Base-by-base conservation (phyloP, 2,329 filamentous ascomycete genomes). In the Paraphoma chrysanthemicola region DNA sequence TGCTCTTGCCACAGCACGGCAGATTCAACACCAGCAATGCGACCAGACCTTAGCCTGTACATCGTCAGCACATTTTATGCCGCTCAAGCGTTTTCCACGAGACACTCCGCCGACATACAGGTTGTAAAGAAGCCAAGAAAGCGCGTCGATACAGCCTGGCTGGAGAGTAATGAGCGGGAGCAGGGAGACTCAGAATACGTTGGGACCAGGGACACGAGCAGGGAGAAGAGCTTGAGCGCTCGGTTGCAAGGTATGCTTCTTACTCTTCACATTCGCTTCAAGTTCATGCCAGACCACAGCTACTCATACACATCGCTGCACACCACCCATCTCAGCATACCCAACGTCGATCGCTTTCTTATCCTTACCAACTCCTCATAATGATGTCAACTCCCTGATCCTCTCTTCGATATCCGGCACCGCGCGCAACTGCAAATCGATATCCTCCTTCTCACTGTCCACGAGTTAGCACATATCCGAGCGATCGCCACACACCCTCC, bases 361-460 rank as follows among this genome's bases (percentile, higher is more conserved):
- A 7, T 36, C 33, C 6, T 36, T 6, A 36, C 9, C 33, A 14
- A 36, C 33, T 3, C 33, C 33, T 36, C 33, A 36, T 14, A 10
- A 14, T 14, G 33, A 36, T 10, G 33, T 91, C 76, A 98, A 79
- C 79, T 98, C 94, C 14, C 83, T 87, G 72, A 98, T 88, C 53
- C 95, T 85, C 75, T 89, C 88, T 83, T 97, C 90, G 63, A 97
- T 85, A 71, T 97, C 94, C 0, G 92, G 92, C 8, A 98, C 90
- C 61, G 92, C 89, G 57, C 95, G 84, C 49, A 99, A 79, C 75
- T 92, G 85, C 48, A 96, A 81, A 57, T 98, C 94, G 43, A 98
- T 82, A 64, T 98, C 94, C 73, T 99, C 95, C 77, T 91, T 96
- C 82, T 98, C 95, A 78, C 84, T 86, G 50, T 41, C 2, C 16